Base-by-base conservation (phyloP, 2,329 filamentous ascomycete species). In the Fusarium sp. region DNA sequence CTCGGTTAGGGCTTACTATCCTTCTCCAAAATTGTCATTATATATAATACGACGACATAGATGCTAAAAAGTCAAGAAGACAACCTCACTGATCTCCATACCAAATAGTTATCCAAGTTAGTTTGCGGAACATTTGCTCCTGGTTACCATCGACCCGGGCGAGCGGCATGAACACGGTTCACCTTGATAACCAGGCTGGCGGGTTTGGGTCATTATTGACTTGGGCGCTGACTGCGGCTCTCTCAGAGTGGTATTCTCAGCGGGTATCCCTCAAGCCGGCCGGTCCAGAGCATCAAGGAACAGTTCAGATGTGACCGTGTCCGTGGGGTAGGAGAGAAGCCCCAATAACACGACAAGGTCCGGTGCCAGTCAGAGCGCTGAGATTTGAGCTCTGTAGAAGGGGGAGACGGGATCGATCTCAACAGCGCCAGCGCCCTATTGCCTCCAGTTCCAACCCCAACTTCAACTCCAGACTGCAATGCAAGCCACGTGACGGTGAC, bases 401-500 rank as follows among this genome's bases (percentile, higher is more conserved):
- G 34, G 38, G 31, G 33, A 55, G 25, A 51, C 18, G 8, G 14
- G 33, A 38, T 38, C 16, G 20, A 55, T 55, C 10, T 54, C 53
- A 40, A 42, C 42, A 31, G 58, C 46, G 27, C 44, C 16, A 31
- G 58, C 46, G 27, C 44, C 16, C 27, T 14, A 20, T 42, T 44
- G 40, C 54, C 58, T 40, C 58, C 42, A 62, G 62, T 34, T 29
- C 27, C 29, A 31, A 11, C 10, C 10, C 29, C 29, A 31, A 31
- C 29, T 55, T 16, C 34, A 29, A 42, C n/a, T 33, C 23, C 14
- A 13, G 29, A 34, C 14, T 40, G 38, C 36, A 51, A 44, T 40
- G 38, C 36, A 51, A 44, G 38, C 61, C 66, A 64, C 66, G 64
- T 64, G 65, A 62, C 38, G 34, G 46, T 31, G 29, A 55, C 14